phyloP scores from a whole-genome alignment of 2,329 filamentous ascomycete genomes.

The Ophiostoma montium region DNA sequence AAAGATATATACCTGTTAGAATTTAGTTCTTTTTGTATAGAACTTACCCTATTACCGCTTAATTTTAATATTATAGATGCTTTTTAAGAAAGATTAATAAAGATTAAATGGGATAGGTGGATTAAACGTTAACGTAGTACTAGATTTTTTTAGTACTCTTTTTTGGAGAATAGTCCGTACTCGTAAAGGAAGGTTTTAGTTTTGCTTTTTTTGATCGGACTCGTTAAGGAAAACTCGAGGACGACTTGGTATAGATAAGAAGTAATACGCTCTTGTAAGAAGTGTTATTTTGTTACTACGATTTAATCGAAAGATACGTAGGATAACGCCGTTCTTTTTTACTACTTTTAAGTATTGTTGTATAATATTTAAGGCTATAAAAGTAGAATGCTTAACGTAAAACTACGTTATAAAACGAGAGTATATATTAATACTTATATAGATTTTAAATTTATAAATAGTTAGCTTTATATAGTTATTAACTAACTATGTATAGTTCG shows the following conservation, averaged over 20 bases:
- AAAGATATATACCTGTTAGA: neutral
- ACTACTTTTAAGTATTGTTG: neutral
- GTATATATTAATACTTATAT: neutral
- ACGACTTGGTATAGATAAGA: slow-evolving; percentile 1
- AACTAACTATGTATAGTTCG: neutral
- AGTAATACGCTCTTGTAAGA: neutral
- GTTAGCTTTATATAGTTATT: neutral
- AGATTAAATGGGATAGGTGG: neutral
- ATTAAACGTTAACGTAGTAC: neutral
- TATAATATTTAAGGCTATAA: neutral
- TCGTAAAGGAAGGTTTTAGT: neutral
- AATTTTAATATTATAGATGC: neutral
- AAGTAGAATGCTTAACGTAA: no score
- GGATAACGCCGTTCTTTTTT: neutral
- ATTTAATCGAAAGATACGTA: no score
- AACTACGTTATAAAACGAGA: no score
- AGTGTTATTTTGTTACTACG: neutral
- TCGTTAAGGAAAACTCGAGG: neutral
- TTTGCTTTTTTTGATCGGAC: neutral
- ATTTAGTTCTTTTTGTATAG: neutral
- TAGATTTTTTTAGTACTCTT: neutral
- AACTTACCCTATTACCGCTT: neutral
- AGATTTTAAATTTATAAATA: neutral
- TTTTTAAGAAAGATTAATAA: neutral
- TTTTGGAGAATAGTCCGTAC: neutral